These are phyloP conservation scores for Exidia glandulosa DNA, from an alignment of 768 basidiomycete species.

Conservation along the genomic window DNA sequence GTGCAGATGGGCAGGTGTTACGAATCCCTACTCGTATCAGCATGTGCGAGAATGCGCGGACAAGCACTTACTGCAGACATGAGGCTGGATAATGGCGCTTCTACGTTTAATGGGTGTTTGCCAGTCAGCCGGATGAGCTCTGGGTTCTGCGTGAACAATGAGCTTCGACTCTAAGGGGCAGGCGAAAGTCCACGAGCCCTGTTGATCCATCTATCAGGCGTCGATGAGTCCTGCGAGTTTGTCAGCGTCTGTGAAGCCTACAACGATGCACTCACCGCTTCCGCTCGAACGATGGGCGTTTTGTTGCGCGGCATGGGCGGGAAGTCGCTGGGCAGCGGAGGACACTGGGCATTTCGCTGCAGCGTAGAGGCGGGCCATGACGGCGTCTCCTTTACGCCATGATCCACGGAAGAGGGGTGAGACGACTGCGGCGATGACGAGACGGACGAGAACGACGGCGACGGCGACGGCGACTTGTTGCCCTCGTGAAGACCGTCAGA, in stretches of 20 bases:
- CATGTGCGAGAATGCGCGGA: no score
- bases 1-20: slow-evolving; percentile 42
- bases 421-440: background rate
- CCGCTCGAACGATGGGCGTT: background rate
- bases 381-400: background rate
- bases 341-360: background rate
- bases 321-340: background rate
- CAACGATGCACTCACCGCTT: background rate
- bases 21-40: slow-evolving; percentile 29
- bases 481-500: background rate
- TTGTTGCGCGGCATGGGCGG: background rate
- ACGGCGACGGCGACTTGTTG: background rate
- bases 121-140: slow-evolving; percentile 41
- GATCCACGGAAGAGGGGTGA: background rate
- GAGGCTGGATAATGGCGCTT: slow-evolving; percentile 35
- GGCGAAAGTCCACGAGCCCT: slow-evolving; percentile 17
- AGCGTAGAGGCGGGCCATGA: background rate
- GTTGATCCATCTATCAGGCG: slow-evolving; percentile 32
- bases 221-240: slow-evolving; percentile 3
- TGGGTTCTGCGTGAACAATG: slow-evolving; percentile 15
- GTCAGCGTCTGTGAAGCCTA: background rate
- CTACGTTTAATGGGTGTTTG: slow-evolving; percentile 52
- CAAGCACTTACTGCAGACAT: slow-evolving; percentile 24
- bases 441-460: no score
- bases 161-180: background rate